phyloP scores from a whole-genome alignment of 768 basidiomycete genomes.

The Amanita molliuscula region DNA sequence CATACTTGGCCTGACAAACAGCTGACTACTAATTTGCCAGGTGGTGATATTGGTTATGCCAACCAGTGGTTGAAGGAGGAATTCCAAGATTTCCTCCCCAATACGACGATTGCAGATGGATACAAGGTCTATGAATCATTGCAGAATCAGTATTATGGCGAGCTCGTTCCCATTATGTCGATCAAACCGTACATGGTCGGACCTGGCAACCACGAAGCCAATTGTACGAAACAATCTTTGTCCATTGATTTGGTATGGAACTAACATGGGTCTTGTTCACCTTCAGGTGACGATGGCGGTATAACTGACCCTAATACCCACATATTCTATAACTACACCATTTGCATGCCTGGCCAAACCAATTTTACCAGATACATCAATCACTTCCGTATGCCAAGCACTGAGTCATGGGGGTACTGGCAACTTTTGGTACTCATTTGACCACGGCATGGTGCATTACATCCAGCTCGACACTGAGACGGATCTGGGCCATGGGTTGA shows the following conservation, averaged over 20 bases:
- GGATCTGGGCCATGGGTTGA: slow-evolving; percentile 11
- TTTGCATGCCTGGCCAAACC: slow-evolving; percentile 13
- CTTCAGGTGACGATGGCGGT: slow-evolving; percentile 10
- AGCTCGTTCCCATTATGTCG: slow-evolving; percentile 12
- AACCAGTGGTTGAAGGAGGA: slow-evolving; percentile 14
- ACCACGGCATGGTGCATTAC: slow-evolving; percentile 13
- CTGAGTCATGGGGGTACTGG: slow-evolving; percentile 10
- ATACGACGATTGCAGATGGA: slow-evolving; percentile 11
- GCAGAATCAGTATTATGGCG: slow-evolving; percentile 13
- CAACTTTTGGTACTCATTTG: slow-evolving; percentile 15
- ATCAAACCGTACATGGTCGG: slow-evolving; percentile 14
- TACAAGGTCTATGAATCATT: slow-evolving; percentile 13
- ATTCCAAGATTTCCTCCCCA: slow-evolving; percentile 10
- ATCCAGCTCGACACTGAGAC: slow-evolving; percentile 14
- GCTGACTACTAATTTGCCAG: not conserved
- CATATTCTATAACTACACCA: slow-evolving; percentile 6
- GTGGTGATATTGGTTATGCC: slow-evolving; percentile 12
- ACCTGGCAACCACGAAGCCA: slow-evolving; percentile 14
- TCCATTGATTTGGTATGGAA: not conserved
- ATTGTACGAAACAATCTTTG: slow-evolving; percentile 7
- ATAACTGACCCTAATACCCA: not conserved
- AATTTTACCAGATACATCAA: slow-evolving; percentile 14
- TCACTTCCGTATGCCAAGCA: slow-evolving; percentile 13
- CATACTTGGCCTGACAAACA: not conserved
- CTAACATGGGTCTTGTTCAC: not conserved